These are phyloP conservation scores for Ophryocystis elektroscirrha DNA, from an alignment of 169 alveolate genomes.

Conservation along the genomic window DNA sequence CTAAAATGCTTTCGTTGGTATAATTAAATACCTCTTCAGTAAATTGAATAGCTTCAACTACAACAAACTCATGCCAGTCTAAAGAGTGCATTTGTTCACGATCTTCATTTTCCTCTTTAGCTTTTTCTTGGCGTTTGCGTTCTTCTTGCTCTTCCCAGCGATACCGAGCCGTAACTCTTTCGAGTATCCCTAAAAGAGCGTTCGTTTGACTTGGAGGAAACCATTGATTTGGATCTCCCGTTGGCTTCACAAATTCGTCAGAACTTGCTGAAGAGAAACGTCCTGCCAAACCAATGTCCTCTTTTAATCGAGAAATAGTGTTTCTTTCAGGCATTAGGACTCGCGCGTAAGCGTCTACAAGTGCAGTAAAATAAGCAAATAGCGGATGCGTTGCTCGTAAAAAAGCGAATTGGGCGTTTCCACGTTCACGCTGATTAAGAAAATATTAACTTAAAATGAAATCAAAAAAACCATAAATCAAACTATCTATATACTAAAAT, in stretches of 20 bases:
- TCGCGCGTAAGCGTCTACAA: constrained; percentile 76
- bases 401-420: constrained; percentile 71
- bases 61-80: constrained; percentile 66
- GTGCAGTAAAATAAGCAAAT: constrained; percentile 66
- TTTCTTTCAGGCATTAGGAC: too few species aligned
- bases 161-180: constrained; percentile 29
- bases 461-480: too few species aligned
- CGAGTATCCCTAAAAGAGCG: too few species aligned
- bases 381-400: constrained; percentile 77
- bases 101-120: constrained; percentile 41
- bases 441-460: too few species aligned
- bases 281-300: neutral
- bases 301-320: neutral
- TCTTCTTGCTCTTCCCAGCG: constrained; percentile 52
- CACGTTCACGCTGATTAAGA: constrained; percentile 34
- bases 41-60: constrained; percentile 60
- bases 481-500: too few species aligned
- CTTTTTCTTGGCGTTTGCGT: constrained; percentile 47
- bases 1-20: too few species aligned
- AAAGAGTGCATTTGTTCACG: constrained; percentile 41
- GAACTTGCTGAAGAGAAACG: too few species aligned
- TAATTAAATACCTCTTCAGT: constrained; percentile 17
- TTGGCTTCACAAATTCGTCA: too few species aligned
- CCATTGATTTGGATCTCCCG: too few species aligned
- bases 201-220: too few species aligned